Percentiles rank a stretch among this genome's conserved stretches.
Conservation (phyloP, 225 moss, liverwort and hornwort species). For the Polytrichum commune region DNA sequence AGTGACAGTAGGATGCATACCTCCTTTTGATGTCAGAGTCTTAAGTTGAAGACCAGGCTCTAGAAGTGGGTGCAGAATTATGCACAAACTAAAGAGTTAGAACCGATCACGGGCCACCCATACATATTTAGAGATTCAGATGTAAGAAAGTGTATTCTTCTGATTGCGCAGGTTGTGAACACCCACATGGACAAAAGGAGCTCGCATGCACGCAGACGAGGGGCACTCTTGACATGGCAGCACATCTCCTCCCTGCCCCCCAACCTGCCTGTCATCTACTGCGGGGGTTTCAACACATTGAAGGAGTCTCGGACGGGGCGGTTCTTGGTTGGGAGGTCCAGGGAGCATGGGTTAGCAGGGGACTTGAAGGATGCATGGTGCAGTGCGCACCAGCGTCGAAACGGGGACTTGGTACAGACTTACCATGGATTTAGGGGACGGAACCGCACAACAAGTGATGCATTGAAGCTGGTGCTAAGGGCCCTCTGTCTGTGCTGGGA, state of each 20-base stretch:
- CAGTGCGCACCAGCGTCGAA: slow-evolving; percentile 33
- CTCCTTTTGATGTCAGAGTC: no score
- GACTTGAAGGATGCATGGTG: slow-evolving; percentile 55
- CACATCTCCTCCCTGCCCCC: slow-evolving; percentile 56
- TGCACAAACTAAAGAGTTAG: no score
- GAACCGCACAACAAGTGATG: slow-evolving; percentile 20
- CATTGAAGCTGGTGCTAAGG: slow-evolving; percentile 41
- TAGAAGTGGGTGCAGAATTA: no score
- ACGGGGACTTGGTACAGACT: slow-evolving; percentile 32
- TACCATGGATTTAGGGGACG: slow-evolving; percentile 43
- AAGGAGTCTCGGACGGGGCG: slow-evolving; percentile 47
- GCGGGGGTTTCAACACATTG: slow-evolving; percentile 49
- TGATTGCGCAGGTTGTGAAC: slow-evolving; percentile 32
- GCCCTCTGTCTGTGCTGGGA: slow-evolving; percentile 54
- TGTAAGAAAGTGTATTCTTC: neutral
- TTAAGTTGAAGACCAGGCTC: no score
- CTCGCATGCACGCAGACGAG: slow-evolving; percentile 52
- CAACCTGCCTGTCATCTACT: slow-evolving; percentile 51
- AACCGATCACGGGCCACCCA: no score
- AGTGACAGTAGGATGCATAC: no score
- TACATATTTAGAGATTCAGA: no score
- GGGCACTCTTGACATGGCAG: slow-evolving; percentile 54
- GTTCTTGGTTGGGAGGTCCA: slow-evolving; percentile 44
- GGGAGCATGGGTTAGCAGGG: slow-evolving; percentile 44
- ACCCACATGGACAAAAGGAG: slow-evolving; percentile 49